These are phyloP conservation scores for Picea glauca DNA, from an alignment of 75 land plant genomes.

Conservation along the genomic window DNA sequence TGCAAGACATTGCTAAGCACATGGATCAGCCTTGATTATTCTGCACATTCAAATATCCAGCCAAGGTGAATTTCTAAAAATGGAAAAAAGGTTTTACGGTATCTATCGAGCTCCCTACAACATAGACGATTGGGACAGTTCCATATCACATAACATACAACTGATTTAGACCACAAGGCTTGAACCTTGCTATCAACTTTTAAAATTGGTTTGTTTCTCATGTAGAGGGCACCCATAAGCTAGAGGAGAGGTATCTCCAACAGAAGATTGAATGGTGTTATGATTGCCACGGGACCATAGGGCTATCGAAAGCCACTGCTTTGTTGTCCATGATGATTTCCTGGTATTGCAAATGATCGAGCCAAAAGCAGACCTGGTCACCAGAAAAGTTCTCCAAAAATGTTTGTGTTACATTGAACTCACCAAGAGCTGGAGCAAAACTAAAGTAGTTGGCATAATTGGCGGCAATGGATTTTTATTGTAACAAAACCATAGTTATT, in stretches of 20 bases:
- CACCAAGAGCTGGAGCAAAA: too few relatives aligned
- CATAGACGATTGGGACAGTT: slow-evolving; percentile 91
- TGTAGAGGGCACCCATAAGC: slow-evolving; percentile 94
- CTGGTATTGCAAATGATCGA: too few relatives aligned
- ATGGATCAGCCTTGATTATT: slow-evolving; percentile 49
- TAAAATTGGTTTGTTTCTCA: slow-evolving; percentile 96
- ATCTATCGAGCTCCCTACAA: slow-evolving; percentile 86
- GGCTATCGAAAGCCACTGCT: too few relatives aligned
- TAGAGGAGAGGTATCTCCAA: slow-evolving; percentile 80
- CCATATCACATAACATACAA: slow-evolving; percentile 96
- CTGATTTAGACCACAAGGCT: slow-evolving; percentile 97
- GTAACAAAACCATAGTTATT: too few relatives aligned
- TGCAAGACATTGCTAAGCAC: slow-evolving; percentile 81
- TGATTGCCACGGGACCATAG: slow-evolving; percentile 44
- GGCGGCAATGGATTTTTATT: too few relatives aligned
- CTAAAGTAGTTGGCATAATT: too few relatives aligned
- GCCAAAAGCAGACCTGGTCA: too few relatives aligned
- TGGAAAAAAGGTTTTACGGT: slow-evolving; percentile 85
- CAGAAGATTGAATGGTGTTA: slow-evolving; percentile 89
- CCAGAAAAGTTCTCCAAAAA: too few relatives aligned
- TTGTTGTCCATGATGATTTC: too few relatives aligned
- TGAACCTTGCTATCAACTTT: slow-evolving; percentile 99
- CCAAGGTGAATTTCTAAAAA: slow-evolving; percentile 68
- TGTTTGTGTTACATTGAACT: too few relatives aligned
- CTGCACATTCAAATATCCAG: slow-evolving; percentile 85